Evolutionary conservation across 2,329 filamentous ascomycete genomes (phyloP).

Genomic region (Alternaria dauci): DNA sequence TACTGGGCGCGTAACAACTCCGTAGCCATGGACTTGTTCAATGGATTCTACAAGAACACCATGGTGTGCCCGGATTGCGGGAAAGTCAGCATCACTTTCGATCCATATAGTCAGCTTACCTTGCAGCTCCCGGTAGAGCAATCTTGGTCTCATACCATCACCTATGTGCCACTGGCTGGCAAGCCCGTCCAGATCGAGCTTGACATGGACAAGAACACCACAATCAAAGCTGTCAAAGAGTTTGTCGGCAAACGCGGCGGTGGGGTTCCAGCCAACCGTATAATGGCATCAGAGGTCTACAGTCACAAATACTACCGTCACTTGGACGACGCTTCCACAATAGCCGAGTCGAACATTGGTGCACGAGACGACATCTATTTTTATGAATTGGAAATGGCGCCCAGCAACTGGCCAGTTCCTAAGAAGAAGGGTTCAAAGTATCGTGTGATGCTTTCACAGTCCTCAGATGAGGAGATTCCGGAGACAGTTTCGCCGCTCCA

Average conservation of each 20-base stretch:
- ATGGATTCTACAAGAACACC: conserved; percentile 95
- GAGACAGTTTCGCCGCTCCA: conserved; percentile 68
- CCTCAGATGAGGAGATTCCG: conserved; percentile 58
- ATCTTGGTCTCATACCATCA: conserved; percentile 77
- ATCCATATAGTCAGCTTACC: conserved; percentile 95
- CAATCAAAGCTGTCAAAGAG: conserved; percentile 73
- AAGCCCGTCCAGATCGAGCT: conserved; percentile 75
- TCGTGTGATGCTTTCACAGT: conserved; percentile 58
- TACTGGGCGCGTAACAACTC: conserved; percentile 94
- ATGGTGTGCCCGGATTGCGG: conserved; percentile 88
- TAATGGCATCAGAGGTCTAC: conserved; percentile 87
- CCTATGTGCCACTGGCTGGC: conserved; percentile 79
- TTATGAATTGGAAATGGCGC: conserved; percentile 79
- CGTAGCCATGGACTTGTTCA: conserved; percentile 93
- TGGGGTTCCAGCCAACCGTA: conserved; percentile 62
- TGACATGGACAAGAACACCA: conserved; percentile 80
- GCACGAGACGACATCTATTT: conserved; percentile 70
- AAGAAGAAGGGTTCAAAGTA: conserved; percentile 58
- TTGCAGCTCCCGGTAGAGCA: conserved; percentile 88
- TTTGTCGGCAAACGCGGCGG: conserved; percentile 64
- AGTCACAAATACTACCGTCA: conserved; percentile 86
- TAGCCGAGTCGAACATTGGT: conserved; percentile 75
- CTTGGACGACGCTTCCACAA: conserved; percentile 71
- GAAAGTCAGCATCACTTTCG: conserved; percentile 98
- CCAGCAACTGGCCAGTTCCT: conserved; percentile 76